Evolutionary conservation across 2,329 filamentous ascomycete genomes (phyloP), one percentile per base, ranked within the genome.

Genomic region (Colletotrichum lini): DNA sequence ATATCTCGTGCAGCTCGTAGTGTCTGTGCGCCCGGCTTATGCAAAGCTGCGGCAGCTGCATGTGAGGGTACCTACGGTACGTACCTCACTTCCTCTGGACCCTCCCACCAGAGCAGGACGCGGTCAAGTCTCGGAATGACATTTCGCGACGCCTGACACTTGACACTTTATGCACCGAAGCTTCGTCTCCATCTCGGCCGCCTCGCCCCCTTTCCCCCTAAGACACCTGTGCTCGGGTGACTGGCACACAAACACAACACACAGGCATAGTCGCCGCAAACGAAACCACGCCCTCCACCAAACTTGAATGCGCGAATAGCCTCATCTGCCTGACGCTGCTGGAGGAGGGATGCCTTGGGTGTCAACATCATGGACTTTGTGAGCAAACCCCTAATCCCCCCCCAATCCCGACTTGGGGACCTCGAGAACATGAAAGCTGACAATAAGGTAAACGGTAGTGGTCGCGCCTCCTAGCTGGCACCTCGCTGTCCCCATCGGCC

Each of bases 381-480:
- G 74, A 82, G 87, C 80, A 35, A 38, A 52, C 44, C 44, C 52
- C 38, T 15, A 47, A 21, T 2, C 8, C 56, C 21, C 38, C 15
- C 18, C n/a, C 57, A 35, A 8, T 18, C 18, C 4, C 10, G 40
- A 10, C 23, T 4, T 21, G 57, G 58, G 38, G 45, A 38, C 38
- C 16, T 23, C 21, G 23, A 23, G n/a, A 56, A 38, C 50, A 52
- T 59, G 21, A 10, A 45, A 49, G 13, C 44, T 53, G n/a, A 21
- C 40, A 35, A 35, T 72, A 67, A 49, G 56, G 7, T 50, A 30
- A 56, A 64, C 42, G 12, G 10, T 16, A 92, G 90, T 92, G 90
- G 90, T 89, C 89, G 83, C 89, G 90, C 82, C 85, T 92, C 82
- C 83, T 92, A 84, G 90, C 89, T 79, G 88, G 87, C 76, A 88